phyloP scores from a whole-genome alignment of 139 green algal species.

The Chlamydomonas sp. region DNA sequence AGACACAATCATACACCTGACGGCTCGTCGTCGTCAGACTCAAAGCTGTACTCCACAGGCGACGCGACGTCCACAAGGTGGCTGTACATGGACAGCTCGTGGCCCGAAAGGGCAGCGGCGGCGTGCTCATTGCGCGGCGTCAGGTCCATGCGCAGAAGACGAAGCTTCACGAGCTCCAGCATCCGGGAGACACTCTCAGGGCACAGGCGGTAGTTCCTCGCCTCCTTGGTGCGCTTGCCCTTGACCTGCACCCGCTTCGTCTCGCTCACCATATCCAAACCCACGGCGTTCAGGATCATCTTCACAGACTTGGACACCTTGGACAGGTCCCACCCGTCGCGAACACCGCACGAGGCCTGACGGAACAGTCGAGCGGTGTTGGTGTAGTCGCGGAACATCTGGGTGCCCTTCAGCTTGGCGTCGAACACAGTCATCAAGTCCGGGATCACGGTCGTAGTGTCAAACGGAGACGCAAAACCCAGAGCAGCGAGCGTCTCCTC shows the following conservation, averaged over 20 bases:
- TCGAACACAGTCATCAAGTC: constrained; percentile 3
- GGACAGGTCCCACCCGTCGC: constrained; percentile 2
- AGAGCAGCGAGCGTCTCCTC: constrained; percentile 5
- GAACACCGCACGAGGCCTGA: neutral
- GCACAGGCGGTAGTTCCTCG: neutral
- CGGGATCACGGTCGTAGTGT: constrained; percentile 3
- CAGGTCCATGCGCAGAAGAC: neutral
- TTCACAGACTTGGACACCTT: neutral
- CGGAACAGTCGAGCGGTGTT: constrained; percentile 3
- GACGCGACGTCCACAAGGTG: too few species aligned
- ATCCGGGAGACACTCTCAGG: neutral
- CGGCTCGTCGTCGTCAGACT: too few species aligned
- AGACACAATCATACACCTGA: too few species aligned
- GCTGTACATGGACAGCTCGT: neutral
- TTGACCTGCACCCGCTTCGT: constrained; percentile 5
- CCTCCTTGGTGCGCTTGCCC: neutral
- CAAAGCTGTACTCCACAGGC: too few species aligned
- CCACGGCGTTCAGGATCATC: constrained; percentile 2
- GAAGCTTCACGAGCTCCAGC: constrained; percentile 10
- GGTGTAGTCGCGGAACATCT: constrained; percentile 7
- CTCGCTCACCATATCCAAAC: neutral
- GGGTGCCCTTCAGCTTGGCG: neutral
- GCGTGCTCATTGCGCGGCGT: neutral
- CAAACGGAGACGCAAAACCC: neutral
- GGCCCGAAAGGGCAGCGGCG: neutral